Percentiles rank a stretch among this genome's conserved stretches.
These are phyloP conservation scores for Platismatia glauca DNA, from an alignment of 495 filamentous ascomycete genomes.

Conservation along the genomic window DNA sequence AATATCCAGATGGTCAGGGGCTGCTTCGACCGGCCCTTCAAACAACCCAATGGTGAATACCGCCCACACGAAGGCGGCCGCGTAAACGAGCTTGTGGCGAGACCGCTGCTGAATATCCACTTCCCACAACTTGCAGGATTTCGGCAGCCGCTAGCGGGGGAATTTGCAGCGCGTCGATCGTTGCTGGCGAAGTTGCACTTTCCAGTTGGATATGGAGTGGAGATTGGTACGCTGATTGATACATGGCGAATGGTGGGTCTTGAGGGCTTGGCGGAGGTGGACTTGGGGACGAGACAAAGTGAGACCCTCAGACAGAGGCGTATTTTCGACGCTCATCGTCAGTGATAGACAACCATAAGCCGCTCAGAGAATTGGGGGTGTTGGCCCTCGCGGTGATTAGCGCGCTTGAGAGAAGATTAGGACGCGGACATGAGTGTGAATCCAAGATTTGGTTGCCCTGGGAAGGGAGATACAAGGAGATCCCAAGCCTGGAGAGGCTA, in stretches of 20 bases:
- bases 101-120: constrained; percentile 6
- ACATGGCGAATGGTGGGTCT: constrained; percentile 5
- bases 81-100: constrained; percentile 3
- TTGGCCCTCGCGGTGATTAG: not conserved
- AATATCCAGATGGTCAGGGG: constrained; percentile 6
- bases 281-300: constrained; percentile 9
- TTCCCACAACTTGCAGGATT: constrained; percentile 6
- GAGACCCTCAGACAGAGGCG: not conserved
- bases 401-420: constrained; percentile 1
- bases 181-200: constrained; percentile 5
- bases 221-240: constrained; percentile 7
- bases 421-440: not conserved
- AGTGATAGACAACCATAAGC: constrained; percentile 3
- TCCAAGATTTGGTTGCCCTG: not conserved
- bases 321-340: not conserved
- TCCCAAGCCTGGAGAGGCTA: not conserved
- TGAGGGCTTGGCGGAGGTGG: constrained; percentile 4
- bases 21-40: constrained; percentile 6
- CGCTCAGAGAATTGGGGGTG: constrained; percentile 5
- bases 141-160: constrained; percentile 5
- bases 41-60: constrained; percentile 3
- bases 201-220: constrained; percentile 6
- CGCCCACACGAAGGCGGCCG: constrained; percentile 7
- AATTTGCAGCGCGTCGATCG: constrained; percentile 6
- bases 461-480: not conserved